Percentiles rank a stretch among this genome's conserved stretches.
Evolutionary conservation across 345 rosid species (phyloP).

Genomic region (Eucalyptus dawsonii): DNA sequence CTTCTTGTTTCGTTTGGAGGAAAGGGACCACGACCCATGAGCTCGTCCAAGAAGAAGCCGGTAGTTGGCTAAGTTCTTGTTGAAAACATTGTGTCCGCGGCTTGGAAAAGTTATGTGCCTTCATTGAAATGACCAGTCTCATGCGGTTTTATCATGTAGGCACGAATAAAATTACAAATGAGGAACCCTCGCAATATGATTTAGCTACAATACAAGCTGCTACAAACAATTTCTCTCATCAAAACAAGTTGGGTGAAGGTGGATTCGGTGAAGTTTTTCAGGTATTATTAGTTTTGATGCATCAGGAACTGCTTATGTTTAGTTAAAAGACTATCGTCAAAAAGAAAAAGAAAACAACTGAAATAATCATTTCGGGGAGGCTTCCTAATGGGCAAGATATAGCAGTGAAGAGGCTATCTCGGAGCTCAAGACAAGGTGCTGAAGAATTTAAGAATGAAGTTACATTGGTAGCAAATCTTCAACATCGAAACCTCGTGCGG

Average conservation of each 20-base stretch:
- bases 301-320: neutral
- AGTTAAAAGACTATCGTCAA: neutral
- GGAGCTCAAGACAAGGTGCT: constrained; percentile 19
- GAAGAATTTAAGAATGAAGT: neutral
- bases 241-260: neutral
- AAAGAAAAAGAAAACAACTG: neutral
- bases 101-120: neutral
- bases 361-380: constrained; percentile 1
- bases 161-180: neutral
- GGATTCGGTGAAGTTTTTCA: neutral
- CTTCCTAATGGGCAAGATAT: constrained; percentile 15
- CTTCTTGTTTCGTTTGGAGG: neutral
- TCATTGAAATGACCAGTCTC: neutral
- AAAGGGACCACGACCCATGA: neutral
- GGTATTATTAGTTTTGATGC: neutral
- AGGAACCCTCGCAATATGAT: neutral
- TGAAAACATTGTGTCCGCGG: neutral
- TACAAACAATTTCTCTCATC: neutral
- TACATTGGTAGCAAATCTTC: constrained; percentile 27
- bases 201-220: neutral
- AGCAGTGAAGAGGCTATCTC: constrained; percentile 31
- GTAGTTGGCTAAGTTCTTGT: neutral
- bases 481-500: constrained; percentile 36
- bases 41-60: neutral
- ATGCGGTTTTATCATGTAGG: neutral